Base-by-base conservation (phyloP, 1,284 basidiomycete genomes). In the Fomitopsis pinicola region DNA sequence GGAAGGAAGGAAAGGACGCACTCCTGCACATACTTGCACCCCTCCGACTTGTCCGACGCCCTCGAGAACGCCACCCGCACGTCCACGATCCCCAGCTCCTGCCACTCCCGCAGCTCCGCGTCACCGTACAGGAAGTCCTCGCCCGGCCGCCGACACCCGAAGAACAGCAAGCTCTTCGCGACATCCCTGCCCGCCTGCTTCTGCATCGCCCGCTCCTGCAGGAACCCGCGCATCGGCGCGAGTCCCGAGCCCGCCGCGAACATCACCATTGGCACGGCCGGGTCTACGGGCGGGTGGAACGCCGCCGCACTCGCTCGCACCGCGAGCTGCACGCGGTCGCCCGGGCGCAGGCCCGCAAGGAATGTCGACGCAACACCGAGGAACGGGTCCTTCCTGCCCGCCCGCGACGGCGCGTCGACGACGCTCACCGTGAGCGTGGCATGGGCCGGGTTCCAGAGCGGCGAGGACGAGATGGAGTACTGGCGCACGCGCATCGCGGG, bases 401-500 rank as follows among this genome's bases (percentile, higher is more conserved):
- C 76, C 38, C 76, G 60, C 15, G 78, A 66, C 7, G 75, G 73
- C 3, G 72, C 72, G 38, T 77, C 75, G 58, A 83, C 67, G 36
- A 83, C 78, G 59, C 77, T 79, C 63, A 82, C 69, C 9, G 81
- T 83, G 17, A 84, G 75, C 4, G 78, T 76, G 15, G 78, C 80
- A 57, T 75, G 75, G 26, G 72, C 64, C 4, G 81, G 73, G 64
- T 81, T 75, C 73, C 76, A 77, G 17, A 83, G 73, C 2, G 82
- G 81, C 0, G 81, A 82, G 1, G 81, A 83, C 3, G 82, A 82
- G 66, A 83, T 83, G 1, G 80, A 82, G 69, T 84, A 84, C 69
- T 82, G 78, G 30, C 82, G 38, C 38, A 40, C 38, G 14, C 38
- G 38, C 38, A 40, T 40, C 12, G 38, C 9, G 8, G 38, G 38